Evolutionary conservation across 164 flowering plant species (phyloP).

Genomic region (Vitis cinerea): DNA sequence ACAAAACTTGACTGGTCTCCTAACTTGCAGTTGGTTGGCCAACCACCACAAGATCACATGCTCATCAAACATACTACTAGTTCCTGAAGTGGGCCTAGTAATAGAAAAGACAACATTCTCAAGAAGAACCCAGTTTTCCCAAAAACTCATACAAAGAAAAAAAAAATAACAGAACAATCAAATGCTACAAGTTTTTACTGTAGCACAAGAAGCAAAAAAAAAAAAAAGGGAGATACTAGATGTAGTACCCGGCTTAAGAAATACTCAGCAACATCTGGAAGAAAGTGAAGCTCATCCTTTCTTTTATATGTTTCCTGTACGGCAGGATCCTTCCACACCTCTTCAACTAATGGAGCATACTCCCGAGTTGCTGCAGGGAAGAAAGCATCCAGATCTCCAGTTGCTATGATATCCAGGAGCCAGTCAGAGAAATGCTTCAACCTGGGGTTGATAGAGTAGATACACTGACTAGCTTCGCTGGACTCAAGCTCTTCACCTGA

Average conservation of each 20-base stretch:
- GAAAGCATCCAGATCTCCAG: slow-evolving; percentile 95
- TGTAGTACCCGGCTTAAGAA: slow-evolving; percentile 79
- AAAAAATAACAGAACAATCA: too few relatives aligned
- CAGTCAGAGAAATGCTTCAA: slow-evolving; percentile 96
- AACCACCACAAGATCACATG: too few relatives aligned
- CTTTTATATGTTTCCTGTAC: slow-evolving; percentile 84
- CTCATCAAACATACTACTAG: too few relatives aligned
- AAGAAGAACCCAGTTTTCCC: too few relatives aligned
- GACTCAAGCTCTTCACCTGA: slow-evolving; percentile 53
- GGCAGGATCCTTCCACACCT: slow-evolving; percentile 95
- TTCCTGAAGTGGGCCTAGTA: too few relatives aligned
- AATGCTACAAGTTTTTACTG: too few relatives aligned
- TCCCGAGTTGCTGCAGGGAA: slow-evolving; percentile 99
- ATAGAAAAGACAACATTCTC: too few relatives aligned
- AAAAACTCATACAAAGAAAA: too few relatives aligned
- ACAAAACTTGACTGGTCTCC: too few relatives aligned
- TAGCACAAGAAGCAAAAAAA: not conserved
- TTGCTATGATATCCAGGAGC: slow-evolving; percentile 97
- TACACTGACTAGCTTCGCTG: slow-evolving; percentile 37
- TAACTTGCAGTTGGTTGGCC: too few relatives aligned
- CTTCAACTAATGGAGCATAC: slow-evolving; percentile 97
- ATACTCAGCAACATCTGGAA: slow-evolving; percentile 96
- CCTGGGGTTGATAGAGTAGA: slow-evolving; percentile 85
- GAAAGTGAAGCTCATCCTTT: slow-evolving; percentile 87
- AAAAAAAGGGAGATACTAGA: not conserved